A percentile compares a stretch with the other conserved stretches of the same genome.
phyloP scores from a whole-genome alignment of 2,329 filamentous ascomycete species.

The Neofusicoccum sp. region DNA sequence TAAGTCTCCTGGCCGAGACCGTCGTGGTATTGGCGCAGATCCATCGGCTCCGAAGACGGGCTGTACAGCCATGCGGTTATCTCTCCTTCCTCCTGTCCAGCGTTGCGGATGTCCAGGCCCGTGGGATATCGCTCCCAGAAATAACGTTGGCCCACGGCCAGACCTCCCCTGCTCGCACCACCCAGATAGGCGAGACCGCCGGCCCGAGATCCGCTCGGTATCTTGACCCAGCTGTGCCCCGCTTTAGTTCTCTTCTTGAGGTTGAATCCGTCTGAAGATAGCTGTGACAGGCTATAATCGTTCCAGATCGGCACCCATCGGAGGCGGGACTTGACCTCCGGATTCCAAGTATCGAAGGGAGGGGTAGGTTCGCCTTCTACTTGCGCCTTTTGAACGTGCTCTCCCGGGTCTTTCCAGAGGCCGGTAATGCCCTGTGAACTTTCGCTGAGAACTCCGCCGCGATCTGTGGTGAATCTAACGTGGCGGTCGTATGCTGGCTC shows the following conservation, averaged over 20 bases:
- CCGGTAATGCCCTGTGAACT: slow-evolving; percentile 61
- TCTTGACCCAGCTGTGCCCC: slow-evolving; percentile 58
- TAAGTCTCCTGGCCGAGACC: slow-evolving; percentile 57
- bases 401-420: slow-evolving; percentile 55
- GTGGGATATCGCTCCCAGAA: slow-evolving; percentile 66
- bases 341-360: slow-evolving; percentile 47
- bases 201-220: slow-evolving; percentile 56
- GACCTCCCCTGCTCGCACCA: slow-evolving; percentile 55
- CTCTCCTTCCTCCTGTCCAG: slow-evolving; percentile 49
- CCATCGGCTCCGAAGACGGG: slow-evolving; percentile 55
- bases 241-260: slow-evolving; percentile 60
- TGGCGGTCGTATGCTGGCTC: slow-evolving; percentile 58
- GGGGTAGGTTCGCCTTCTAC: slow-evolving; percentile 48
- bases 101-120: slow-evolving; percentile 55
- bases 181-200: slow-evolving; percentile 60
- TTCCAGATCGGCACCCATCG: slow-evolving; percentile 60
- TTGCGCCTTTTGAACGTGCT: slow-evolving; percentile 50
- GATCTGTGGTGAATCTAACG: slow-evolving; percentile 53
- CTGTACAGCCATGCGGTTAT: slow-evolving; percentile 63
- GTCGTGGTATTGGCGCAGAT: slow-evolving; percentile 59
- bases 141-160: slow-evolving; percentile 58
- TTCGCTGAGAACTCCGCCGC: slow-evolving; percentile 56
- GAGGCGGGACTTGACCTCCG: slow-evolving; percentile 46
- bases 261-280: slow-evolving; percentile 60
- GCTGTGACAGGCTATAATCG: slow-evolving; percentile 57